A percentile compares a stretch with the other conserved stretches of the same genome.
These are phyloP conservation scores for Saposhnikovia divaricata DNA, from an alignment of 129 eudicot genomes.

Conservation along the genomic window DNA sequence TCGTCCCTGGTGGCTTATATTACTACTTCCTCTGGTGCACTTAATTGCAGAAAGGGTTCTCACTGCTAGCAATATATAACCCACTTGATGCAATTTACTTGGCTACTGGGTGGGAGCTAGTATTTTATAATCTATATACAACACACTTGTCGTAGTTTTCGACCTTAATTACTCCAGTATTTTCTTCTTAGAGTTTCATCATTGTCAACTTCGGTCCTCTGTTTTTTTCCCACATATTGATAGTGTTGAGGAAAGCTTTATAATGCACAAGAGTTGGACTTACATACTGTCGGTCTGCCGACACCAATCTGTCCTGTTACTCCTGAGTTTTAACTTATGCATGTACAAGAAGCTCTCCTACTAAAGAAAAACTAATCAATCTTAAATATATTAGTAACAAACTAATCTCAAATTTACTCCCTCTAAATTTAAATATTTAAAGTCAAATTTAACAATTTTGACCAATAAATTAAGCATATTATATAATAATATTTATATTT, in stretches of 20 bases:
- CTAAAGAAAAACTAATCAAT: no score
- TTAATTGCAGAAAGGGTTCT: slow-evolving; percentile 53
- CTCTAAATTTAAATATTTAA: no score
- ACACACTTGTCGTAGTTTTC: neutral
- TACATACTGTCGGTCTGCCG: neutral
- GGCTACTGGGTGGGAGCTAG: neutral
- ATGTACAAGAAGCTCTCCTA: no score
- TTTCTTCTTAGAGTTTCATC: neutral
- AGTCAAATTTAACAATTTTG: no score
- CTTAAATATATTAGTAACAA: no score
- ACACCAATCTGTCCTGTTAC: no score
- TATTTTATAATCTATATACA: neutral
- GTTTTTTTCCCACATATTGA: neutral
- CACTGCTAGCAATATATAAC: slow-evolving; percentile 24
- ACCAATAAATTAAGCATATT: no score
- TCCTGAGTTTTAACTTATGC: no score
- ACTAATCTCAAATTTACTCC: no score
- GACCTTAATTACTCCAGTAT: neutral
- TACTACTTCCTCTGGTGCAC: slow-evolving; percentile 55
- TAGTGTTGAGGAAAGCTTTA: neutral
- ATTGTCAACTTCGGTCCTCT: neutral
- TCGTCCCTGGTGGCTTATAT: slow-evolving; percentile 53
- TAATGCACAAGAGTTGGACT: slow-evolving; percentile 1
- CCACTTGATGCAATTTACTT: neutral
- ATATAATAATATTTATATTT: no score